Evolutionary conservation across 768 basidiomycete species (phyloP).

Genomic region (Boletus pseudopeckii): DNA sequence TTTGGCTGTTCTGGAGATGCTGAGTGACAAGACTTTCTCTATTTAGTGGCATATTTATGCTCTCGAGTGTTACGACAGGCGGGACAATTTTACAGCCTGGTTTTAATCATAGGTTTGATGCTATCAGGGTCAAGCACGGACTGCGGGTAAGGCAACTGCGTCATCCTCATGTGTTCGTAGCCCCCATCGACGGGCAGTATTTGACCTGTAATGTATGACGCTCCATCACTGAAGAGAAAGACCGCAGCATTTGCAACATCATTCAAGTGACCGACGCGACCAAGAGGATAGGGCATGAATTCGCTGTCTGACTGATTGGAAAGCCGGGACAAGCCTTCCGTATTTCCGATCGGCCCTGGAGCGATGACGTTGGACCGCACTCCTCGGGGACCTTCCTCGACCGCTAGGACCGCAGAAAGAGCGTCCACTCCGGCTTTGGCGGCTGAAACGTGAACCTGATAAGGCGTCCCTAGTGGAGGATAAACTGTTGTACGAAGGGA

Average conservation of each 20-base stretch:
- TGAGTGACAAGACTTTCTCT: background rate
- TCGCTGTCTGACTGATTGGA: slow-evolving; percentile 9
- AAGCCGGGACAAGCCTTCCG: slow-evolving; percentile 72
- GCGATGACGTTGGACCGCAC: slow-evolving; percentile 86
- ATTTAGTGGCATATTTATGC: background rate
- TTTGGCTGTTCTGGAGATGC: too few relatives aligned
- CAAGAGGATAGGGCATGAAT: slow-evolving; percentile 30
- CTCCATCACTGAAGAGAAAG: slow-evolving; percentile 82
- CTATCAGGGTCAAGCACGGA: slow-evolving; percentile 58
- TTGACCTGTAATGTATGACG: slow-evolving; percentile 73
- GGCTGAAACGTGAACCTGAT: slow-evolving; percentile 90
- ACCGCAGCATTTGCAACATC: slow-evolving; percentile 72
- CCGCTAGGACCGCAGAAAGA: slow-evolving; percentile 76
- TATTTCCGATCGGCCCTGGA: slow-evolving; percentile 78
- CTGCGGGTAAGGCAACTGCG: slow-evolving; percentile 58
- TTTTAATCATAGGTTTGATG: slow-evolving; percentile 48
- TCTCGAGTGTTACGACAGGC: background rate
- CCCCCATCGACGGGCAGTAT: slow-evolving; percentile 72
- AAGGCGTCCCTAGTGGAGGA: slow-evolving; percentile 57
- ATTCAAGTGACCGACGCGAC: slow-evolving; percentile 53
- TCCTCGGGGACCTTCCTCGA: slow-evolving; percentile 95
- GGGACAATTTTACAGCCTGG: slow-evolving; percentile 28
- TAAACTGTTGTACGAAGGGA: background rate
- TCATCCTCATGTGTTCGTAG: slow-evolving; percentile 47
- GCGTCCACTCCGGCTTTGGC: slow-evolving; percentile 96